These are phyloP conservation scores for Microthlaspi erraticum DNA, from an alignment of 345 rosid genomes.

Conservation along the genomic window DNA sequence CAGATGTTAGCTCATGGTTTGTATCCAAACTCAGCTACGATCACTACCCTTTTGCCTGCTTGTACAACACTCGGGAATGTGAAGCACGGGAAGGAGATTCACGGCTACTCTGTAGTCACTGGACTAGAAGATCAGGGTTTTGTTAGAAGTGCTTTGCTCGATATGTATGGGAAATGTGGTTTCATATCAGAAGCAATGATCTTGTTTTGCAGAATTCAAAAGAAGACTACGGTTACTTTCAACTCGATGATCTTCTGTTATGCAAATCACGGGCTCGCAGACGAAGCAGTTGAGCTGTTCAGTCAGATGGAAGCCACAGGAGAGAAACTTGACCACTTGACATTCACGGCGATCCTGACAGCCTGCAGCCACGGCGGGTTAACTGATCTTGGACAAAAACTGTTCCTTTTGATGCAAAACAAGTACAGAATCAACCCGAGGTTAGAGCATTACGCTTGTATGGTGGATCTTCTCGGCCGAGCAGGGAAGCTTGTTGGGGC, in stretches of 20 bases:
- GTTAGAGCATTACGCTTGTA: constrained; percentile 80
- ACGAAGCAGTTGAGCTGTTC: constrained; percentile 71
- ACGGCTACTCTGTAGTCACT: constrained; percentile 61
- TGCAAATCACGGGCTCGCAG: constrained; percentile 75
- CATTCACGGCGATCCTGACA: constrained; percentile 78
- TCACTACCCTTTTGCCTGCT: constrained; percentile 76
- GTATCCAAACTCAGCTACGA: constrained; percentile 64
- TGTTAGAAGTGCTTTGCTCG: constrained; percentile 77
- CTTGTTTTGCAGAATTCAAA: constrained; percentile 57
- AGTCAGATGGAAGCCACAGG: constrained; percentile 63
- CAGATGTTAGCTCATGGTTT: constrained; percentile 62
- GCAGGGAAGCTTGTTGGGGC: constrained; percentile 76
- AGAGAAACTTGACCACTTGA: constrained; percentile 69
- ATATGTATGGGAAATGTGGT: constrained; percentile 88
- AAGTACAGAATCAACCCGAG: constrained; percentile 66
- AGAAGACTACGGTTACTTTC: constrained; percentile 70
- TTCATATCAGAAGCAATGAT: constrained; percentile 62
- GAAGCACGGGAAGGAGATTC: constrained; percentile 72
- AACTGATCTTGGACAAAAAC: constrained; percentile 63
- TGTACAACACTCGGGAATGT: constrained; percentile 56
- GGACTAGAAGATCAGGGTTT: constrained; percentile 69
- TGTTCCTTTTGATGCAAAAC: constrained; percentile 70
- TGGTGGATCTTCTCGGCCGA: constrained; percentile 84
- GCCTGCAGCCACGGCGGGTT: constrained; percentile 83
- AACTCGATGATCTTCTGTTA: constrained; percentile 88